Base-by-base conservation (phyloP, 75 land plant genomes). In the Cupressus sempervirens region DNA sequence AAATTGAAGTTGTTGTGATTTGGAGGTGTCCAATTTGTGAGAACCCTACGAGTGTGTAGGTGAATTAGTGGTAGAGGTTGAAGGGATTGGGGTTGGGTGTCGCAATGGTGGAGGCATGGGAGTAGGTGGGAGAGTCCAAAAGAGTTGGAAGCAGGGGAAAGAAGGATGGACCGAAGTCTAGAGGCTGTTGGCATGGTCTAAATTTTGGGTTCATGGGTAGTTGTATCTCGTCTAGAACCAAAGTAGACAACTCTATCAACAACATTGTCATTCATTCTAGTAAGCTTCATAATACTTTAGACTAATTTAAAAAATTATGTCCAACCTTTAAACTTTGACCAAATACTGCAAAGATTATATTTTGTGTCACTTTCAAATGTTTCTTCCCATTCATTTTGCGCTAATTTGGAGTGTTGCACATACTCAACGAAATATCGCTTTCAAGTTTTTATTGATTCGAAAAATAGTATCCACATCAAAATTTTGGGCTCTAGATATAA, bases 221-320 rank as follows among this genome's bases (percentile, higher is more conserved):
- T 70, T 92, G 93, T 72, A 54, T 92, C 52, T 87, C 90, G 53
- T 76, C 93, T 40, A 90, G 87, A 86, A 75, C 92, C 58, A 92
- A 92, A 82, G 89, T 87, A 40, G 93, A 90, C 65, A 87, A 82
- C 83, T 88, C 93, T 34, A 81, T 84, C 15, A 92, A 88, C 88
- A 85, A 88, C 85, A 81, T 87, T 84, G 89, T 82, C 82, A 86
- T 90, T 12, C 83, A 80, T 67, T 86, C 84, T 73, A 90, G 93
- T 92, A 89, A 58, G 34, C 68, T 26, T 18, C 41, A n/a, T n/a
- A n/a, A n/a, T n/a, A n/a, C n/a, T n/a, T n/a, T n/a, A n/a, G n/a
- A n/a, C n/a, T n/a, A n/a, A n/a, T n/a, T n/a, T n/a, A n/a, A n/a
- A n/a, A n/a, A n/a, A n/a, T n/a, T n/a, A n/a, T n/a, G n/a, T n/a